A percentile compares a stretch with the other conserved stretches of the same genome.
Conservation (phyloP, 2,329 filamentous ascomycete species). For the Claviceps sp. region DNA sequence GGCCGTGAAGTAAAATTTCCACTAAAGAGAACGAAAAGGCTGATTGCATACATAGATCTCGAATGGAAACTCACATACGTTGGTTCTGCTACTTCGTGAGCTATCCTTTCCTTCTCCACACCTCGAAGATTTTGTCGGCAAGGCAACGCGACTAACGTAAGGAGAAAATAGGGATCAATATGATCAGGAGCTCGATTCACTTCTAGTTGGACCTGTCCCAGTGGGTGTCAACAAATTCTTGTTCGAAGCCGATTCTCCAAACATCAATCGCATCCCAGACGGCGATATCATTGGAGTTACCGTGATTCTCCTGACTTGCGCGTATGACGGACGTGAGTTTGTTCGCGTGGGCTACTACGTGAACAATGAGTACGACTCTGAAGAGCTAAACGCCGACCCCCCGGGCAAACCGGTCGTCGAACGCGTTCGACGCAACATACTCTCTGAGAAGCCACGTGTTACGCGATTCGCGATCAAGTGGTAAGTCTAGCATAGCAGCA, state of each 20-base stretch:
- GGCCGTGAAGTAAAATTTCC: not conserved
- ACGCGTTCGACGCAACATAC: constrained; percentile 78
- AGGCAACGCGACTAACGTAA: constrained; percentile 2
- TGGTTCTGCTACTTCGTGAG: constrained; percentile 91
- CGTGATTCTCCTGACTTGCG: constrained; percentile 89
- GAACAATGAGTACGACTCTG: constrained; percentile 96
- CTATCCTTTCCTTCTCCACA: constrained; percentile 15
- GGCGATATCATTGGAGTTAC: constrained; percentile 95
- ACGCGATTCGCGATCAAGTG: constrained; percentile 98
- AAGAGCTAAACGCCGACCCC: constrained; percentile 78
- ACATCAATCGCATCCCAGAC: constrained; percentile 80
- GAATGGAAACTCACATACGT: constrained; percentile 99
- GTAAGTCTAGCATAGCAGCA: constrained; percentile 36
- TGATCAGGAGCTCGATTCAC: constrained; percentile 93
- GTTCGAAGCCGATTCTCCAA: constrained; percentile 88
- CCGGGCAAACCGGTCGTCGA: constrained; percentile 88
- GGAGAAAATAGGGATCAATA: constrained; percentile 61
- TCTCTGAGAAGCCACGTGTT: constrained; percentile 93
- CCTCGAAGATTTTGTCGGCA: not conserved
- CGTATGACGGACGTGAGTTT: constrained; percentile 93
- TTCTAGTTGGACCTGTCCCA: constrained; percentile 93
- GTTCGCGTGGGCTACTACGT: constrained; percentile 98
- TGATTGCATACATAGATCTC: constrained; percentile 48
- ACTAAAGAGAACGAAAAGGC: not conserved
- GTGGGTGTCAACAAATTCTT: constrained; percentile 97